These are phyloP conservation scores for Pisolithus marmoratus DNA, from an alignment of 768 basidiomycete genomes.

Conservation along the genomic window DNA sequence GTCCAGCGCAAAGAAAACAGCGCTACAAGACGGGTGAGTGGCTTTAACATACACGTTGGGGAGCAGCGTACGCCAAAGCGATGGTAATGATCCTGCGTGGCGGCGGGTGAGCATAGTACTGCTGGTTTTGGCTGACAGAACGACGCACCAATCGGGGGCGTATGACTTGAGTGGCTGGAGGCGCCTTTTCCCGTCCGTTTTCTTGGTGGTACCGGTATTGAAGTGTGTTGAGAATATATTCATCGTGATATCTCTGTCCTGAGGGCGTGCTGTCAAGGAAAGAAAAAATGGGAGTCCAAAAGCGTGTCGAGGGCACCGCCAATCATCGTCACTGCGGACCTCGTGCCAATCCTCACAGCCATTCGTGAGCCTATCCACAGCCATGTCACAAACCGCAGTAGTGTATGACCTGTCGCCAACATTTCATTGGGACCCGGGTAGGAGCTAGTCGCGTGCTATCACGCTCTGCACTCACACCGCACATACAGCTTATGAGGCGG, in stretches of 20 bases:
- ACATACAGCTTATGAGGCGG: constrained; percentile 47
- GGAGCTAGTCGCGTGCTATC: neutral
- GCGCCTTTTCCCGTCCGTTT: constrained; percentile 21
- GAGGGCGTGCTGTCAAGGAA: neutral
- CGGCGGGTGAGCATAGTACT: constrained; percentile 3
- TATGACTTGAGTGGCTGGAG: constrained; percentile 55
- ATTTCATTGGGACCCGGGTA: constrained; percentile 54
- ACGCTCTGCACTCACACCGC: constrained; percentile 10
- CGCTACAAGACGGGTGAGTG: constrained; percentile 32
- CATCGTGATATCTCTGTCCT: constrained; percentile 9
- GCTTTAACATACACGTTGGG: neutral
- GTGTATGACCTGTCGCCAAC: constrained; percentile 12
- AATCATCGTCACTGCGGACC: too few species aligned
- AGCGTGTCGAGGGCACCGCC: too few species aligned
- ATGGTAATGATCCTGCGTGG: constrained; percentile 60
- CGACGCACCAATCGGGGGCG: constrained; percentile 67
- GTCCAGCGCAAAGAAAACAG: constrained; percentile 56
- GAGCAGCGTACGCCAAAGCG: constrained; percentile 48
- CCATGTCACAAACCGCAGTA: constrained; percentile 6
- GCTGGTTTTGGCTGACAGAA: neutral
- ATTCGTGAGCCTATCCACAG: neutral
- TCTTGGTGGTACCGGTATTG: constrained; percentile 9
- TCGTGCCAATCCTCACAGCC: too few species aligned
- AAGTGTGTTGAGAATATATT: constrained; percentile 1
- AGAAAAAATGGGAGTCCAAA: too few species aligned